Conservation (phyloP, 1,284 basidiomycete species). For the Crepidotus sp. region DNA sequence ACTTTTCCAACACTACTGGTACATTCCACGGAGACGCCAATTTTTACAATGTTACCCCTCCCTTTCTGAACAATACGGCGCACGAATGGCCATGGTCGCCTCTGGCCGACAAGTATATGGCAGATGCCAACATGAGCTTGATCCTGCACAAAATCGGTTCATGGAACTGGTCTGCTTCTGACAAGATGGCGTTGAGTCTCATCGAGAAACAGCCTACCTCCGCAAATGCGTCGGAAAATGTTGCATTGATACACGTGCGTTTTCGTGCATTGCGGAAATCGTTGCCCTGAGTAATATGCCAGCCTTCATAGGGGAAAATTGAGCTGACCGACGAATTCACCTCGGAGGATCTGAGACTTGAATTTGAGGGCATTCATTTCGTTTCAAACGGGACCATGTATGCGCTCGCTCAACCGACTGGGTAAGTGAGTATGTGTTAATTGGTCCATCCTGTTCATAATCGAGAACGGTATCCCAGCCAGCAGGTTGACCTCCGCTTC, state of each 20-base stretch:
- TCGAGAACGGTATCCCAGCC: constrained; percentile 26
- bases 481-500: constrained; percentile 55
- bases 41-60: constrained; percentile 55
- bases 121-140: constrained; percentile 41
- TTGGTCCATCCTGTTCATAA: neutral
- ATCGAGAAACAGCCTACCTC: constrained; percentile 46
- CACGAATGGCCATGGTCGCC: constrained; percentile 50
- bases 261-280: neutral
- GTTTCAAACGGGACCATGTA: constrained; percentile 70
- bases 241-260: constrained; percentile 59
- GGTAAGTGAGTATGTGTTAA: constrained; percentile 37
- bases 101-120: constrained; percentile 40
- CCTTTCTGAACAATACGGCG: constrained; percentile 28
- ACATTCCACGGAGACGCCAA: constrained; percentile 57
- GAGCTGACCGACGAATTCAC: constrained; percentile 48
- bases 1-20: constrained; percentile 68
- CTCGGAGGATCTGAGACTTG: constrained; percentile 51
- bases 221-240: constrained; percentile 30
- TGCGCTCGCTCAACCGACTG: constrained; percentile 59
- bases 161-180: constrained; percentile 64
- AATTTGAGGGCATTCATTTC: constrained; percentile 76
- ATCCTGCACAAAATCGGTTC: constrained; percentile 37
- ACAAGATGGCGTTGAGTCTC: constrained; percentile 56
- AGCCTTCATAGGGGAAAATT: constrained; percentile 48
- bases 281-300: neutral